A percentile compares a stretch with the other conserved stretches of the same genome.
phyloP scores from a whole-genome alignment of 2,329 filamentous ascomycete genomes.

The Trichoderma oligosporum region DNA sequence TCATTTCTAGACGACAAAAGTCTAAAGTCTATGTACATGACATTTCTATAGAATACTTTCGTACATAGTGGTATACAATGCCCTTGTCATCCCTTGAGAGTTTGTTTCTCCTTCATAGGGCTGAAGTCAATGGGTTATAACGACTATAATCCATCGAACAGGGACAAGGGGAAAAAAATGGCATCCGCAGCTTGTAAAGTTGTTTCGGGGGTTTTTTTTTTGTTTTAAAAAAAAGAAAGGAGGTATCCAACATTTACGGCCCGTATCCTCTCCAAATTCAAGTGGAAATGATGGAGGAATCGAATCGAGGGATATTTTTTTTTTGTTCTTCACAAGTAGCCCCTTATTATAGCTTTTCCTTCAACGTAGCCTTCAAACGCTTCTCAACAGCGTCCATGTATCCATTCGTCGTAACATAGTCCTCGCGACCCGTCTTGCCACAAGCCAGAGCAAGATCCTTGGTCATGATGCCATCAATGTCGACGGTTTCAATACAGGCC shows the following conservation, averaged over 20 bases:
- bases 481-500: slow-evolving; percentile 91
- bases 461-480: slow-evolving; percentile 95
- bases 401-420: slow-evolving; percentile 88
- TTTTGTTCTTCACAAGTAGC: too few relatives aligned
- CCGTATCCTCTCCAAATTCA: too few relatives aligned
- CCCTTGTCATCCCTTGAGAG: neutral
- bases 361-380: slow-evolving; percentile 75
- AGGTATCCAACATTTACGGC: too few relatives aligned
- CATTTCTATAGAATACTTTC: neutral
- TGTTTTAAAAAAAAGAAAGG: too few relatives aligned
- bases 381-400: slow-evolving; percentile 92
- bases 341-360: slow-evolving; percentile 77
- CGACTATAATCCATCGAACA: too few relatives aligned
- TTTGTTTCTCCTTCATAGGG: neutral
- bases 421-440: slow-evolving; percentile 76
- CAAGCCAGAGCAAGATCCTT: slow-evolving; percentile 97
- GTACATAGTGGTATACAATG: slow-evolving; percentile 16
- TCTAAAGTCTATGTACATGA: slow-evolving; percentile 4
- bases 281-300: too few relatives aligned
- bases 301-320: too few relatives aligned
- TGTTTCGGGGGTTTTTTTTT: too few relatives aligned
- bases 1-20: neutral
- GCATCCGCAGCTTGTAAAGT: too few relatives aligned
- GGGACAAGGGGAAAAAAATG: too few relatives aligned
- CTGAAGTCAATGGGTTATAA: neutral